Conservation (phyloP, 371 early-diverging fungal genomes). For the Apophysomyces elegans region DNA sequence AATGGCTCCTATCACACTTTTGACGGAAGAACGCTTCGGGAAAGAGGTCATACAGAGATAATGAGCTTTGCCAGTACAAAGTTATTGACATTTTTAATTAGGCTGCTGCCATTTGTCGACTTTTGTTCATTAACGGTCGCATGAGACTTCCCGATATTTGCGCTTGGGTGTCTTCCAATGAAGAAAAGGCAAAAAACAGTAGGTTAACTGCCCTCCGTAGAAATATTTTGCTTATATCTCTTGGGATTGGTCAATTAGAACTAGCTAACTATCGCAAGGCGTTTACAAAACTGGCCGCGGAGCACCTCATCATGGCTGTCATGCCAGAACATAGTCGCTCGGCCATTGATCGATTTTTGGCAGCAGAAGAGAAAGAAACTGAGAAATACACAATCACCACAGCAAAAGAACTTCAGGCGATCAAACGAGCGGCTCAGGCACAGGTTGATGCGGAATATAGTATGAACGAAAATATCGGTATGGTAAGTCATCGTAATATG, state of each 20-base stretch:
- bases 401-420: conserved; percentile 64
- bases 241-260: conserved; percentile 24
- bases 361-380: conserved; percentile 65
- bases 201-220: conserved; percentile 17
- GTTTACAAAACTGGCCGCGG: conserved; percentile 63
- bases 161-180: conserved; percentile 35
- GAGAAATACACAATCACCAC: conserved; percentile 66
- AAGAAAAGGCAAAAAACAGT: conserved; percentile 33
- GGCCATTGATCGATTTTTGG: conserved; percentile 64
- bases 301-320: conserved; percentile 65
- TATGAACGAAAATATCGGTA: conserved; percentile 57
- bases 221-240: conserved; percentile 6
- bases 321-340: conserved; percentile 68
- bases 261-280: conserved; percentile 35
- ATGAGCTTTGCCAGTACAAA: too few relatives aligned
- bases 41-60: conserved; percentile 51
- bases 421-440: conserved; percentile 55
- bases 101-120: conserved; percentile 35
- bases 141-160: conserved; percentile 34
- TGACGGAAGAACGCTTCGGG: conserved; percentile 68
- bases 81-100: neutral
- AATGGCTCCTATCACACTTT: conserved; percentile 66
- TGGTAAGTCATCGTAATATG: conserved; percentile 37
- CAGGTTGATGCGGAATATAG: conserved; percentile 61
- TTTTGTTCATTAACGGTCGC: conserved; percentile 39